phyloP scores from a whole-genome alignment of 2,329 filamentous ascomycete species.

The Phialophora expanda region DNA sequence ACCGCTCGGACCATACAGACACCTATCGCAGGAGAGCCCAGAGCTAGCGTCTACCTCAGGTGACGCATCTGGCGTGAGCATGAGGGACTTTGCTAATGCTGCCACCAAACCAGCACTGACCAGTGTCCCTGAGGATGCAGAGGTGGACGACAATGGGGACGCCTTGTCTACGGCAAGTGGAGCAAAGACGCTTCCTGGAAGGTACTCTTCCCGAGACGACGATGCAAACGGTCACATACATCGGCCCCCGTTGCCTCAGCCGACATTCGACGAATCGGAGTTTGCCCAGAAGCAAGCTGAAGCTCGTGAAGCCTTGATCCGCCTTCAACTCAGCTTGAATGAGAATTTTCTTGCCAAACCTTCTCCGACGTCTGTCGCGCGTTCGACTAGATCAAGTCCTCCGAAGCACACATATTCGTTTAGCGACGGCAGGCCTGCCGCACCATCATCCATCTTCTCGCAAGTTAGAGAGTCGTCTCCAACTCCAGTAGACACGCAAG shows the following conservation, averaged over 20 bases:
- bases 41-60: slow-evolving; percentile 24
- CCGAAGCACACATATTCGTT: slow-evolving; percentile 22
- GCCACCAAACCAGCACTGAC: slow-evolving; percentile 27
- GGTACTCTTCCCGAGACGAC: neutral
- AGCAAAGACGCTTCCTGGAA: neutral
- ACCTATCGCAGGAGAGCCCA: slow-evolving; percentile 17
- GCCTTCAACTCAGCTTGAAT: slow-evolving; percentile 38
- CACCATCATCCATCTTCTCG: slow-evolving; percentile 32
- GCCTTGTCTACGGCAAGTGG: neutral
- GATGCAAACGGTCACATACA: slow-evolving; percentile 2
- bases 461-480: slow-evolving; percentile 27
- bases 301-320: slow-evolving; percentile 37
- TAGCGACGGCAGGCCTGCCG: slow-evolving; percentile 28
- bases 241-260: slow-evolving; percentile 4
- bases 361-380: slow-evolving; percentile 12
- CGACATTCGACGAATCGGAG: slow-evolving; percentile 37
- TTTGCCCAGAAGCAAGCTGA: slow-evolving; percentile 39
- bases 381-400: slow-evolving; percentile 18
- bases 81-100: slow-evolving; percentile 35
- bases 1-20: slow-evolving; percentile 16
- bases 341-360: slow-evolving; percentile 34
- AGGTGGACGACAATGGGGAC: slow-evolving; percentile 16
- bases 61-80: slow-evolving; percentile 26
- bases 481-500: slow-evolving; percentile 16
- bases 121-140: slow-evolving; percentile 28